A percentile compares a stretch with the other conserved stretches of the same genome.
phyloP scores from a whole-genome alignment of 2,329 filamentous ascomycete species.

The Ophiostoma sp. region DNA sequence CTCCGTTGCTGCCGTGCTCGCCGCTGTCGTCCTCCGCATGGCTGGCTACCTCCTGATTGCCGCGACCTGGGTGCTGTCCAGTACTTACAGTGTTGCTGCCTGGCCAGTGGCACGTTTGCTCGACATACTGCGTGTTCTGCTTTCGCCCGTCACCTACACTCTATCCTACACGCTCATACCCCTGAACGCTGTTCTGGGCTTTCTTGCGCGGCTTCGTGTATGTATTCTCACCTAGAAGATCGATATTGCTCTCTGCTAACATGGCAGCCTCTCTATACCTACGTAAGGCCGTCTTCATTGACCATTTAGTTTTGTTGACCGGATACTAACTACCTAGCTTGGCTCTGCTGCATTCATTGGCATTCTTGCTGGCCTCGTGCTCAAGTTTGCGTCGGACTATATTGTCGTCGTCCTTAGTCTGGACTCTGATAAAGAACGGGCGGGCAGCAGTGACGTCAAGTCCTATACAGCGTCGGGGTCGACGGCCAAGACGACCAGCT shows the following conservation, averaged over 20 bases:
- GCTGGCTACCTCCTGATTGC: neutral
- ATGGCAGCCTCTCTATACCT: constrained; percentile 40
- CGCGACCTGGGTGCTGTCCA: constrained; percentile 18
- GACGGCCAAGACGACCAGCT: neutral
- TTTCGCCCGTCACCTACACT: constrained; percentile 37
- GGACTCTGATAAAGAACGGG: constrained; percentile 23
- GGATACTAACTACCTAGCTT: constrained; percentile 34
- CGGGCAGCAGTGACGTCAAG: neutral
- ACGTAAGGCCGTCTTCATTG: constrained; percentile 32
- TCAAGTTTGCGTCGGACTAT: constrained; percentile 53
- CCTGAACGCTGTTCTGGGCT: constrained; percentile 31
- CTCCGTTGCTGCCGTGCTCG: neutral
- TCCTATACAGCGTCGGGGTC: neutral
- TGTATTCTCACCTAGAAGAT: constrained; percentile 19
- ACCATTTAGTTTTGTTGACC: too few species aligned
- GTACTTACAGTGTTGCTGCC: constrained; percentile 12
- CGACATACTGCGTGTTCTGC: constrained; percentile 31
- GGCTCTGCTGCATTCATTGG: constrained; percentile 64
- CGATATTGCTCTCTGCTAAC: constrained; percentile 16
- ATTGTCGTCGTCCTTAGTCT: constrained; percentile 49
- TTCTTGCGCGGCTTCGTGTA: constrained; percentile 34
- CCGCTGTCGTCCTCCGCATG: constrained; percentile 1
- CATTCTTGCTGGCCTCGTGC: constrained; percentile 53
- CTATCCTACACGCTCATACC: constrained; percentile 29
- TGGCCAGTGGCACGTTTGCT: constrained; percentile 27